Evolutionary conservation across 2,329 filamentous ascomycete genomes (phyloP).

Genomic region (Sarocladiaceae sp.): DNA sequence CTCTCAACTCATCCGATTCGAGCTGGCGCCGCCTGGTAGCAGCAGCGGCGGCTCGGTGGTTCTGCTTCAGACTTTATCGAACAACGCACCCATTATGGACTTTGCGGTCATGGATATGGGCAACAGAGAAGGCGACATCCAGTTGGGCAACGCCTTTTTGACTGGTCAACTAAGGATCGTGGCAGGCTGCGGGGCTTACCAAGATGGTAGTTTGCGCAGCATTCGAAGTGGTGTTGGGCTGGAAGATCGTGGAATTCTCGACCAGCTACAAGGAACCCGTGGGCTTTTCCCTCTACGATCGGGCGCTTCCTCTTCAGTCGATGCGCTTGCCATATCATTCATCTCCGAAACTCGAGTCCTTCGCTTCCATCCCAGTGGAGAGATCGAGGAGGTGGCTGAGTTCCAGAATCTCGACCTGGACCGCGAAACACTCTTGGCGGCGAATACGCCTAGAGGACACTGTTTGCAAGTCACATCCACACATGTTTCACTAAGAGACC

Average conservation of each 20-base stretch:
- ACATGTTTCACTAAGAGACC: conserved; percentile 55
- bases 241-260: conserved; percentile 77
- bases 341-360: conserved; percentile 81
- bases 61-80: conserved; percentile 62
- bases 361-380: conserved; percentile 63
- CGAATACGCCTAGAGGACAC: conserved; percentile 56
- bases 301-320: conserved; percentile 41
- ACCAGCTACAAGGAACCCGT: conserved; percentile 68
- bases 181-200: conserved; percentile 83
- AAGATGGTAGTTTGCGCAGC: conserved; percentile 81
- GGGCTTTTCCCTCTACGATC: conserved; percentile 65
- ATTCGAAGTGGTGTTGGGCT: conserved; percentile 91
- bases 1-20: conserved; percentile 64
- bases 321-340: conserved; percentile 75
- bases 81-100: conserved; percentile 87
- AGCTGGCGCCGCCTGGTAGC: not conserved
- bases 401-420: conserved; percentile 66
- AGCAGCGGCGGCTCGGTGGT: conserved; percentile 39
- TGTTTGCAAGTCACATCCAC: conserved; percentile 71
- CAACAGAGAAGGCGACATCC: conserved; percentile 69
- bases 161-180: conserved; percentile 92
- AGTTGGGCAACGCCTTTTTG: conserved; percentile 78
- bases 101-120: conserved; percentile 97
- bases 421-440: conserved; percentile 64
- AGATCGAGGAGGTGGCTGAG: conserved; percentile 78